phyloP scores from a whole-genome alignment of 805 yeast genomes.

The Zygoascus ofunaensis region DNA sequence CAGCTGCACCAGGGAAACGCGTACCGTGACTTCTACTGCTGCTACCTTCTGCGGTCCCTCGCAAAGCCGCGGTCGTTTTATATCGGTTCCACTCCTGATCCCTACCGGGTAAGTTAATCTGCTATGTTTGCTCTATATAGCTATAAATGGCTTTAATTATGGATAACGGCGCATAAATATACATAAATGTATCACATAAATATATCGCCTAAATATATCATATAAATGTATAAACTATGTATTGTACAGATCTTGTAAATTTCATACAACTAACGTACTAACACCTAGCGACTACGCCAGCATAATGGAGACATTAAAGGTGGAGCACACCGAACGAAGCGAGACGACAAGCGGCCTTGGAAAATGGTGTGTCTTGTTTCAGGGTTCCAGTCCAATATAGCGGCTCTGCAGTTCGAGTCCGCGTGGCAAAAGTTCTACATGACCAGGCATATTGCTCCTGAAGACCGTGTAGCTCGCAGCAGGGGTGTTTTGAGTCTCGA shows the following conservation, averaged over 20 bases:
- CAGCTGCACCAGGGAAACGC: not conserved
- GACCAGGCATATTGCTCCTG: conserved; percentile 48
- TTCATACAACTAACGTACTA: no score
- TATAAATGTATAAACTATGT: no score
- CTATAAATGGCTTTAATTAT: no score
- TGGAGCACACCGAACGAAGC: conserved; percentile 63
- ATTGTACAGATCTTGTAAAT: no score
- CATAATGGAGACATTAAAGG: conserved; percentile 60
- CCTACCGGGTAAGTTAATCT: conserved; percentile 34
- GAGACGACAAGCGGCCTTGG: conserved; percentile 62
- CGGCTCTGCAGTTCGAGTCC: conserved; percentile 75
- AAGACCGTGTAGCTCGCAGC: conserved; percentile 30
- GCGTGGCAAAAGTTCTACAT: conserved; percentile 70
- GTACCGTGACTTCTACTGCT: conserved; percentile 45
- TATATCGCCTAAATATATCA: no score
- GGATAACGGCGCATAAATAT: no score
- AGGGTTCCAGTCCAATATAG: conserved; percentile 60
- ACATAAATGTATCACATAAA: no score
- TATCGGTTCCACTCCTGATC: conserved; percentile 78
- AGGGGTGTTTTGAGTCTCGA: conserved; percentile 15
- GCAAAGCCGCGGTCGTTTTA: conserved; percentile 53
- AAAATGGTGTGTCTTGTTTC: conserved; percentile 51
- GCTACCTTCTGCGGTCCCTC: conserved; percentile 56
- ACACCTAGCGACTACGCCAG: conserved; percentile 58
- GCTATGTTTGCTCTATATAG: not conserved